phyloP scores from a whole-genome alignment of 805 yeast species.

The Saturnispora halmiae region DNA sequence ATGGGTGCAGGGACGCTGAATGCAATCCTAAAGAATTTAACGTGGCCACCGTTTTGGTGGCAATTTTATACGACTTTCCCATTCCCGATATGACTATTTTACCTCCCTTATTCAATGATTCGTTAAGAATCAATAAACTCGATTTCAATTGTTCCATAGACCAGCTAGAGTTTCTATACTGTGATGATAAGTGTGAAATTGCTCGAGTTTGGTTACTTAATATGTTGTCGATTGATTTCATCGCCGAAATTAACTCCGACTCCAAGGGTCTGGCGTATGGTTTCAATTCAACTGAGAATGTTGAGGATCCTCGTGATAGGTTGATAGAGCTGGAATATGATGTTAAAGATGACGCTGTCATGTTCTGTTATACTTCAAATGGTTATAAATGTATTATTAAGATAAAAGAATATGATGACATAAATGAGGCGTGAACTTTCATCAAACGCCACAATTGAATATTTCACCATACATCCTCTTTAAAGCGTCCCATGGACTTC shows the following conservation, averaged over 20 bases:
- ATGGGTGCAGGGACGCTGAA: slow-evolving; percentile 63
- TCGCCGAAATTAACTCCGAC: slow-evolving; percentile 21
- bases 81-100: slow-evolving; percentile 74
- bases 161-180: slow-evolving; percentile 38
- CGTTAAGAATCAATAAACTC: slow-evolving; percentile 37
- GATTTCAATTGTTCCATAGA: slow-evolving; percentile 36
- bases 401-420: background rate
- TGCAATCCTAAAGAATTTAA: slow-evolving; percentile 69
- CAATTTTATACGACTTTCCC: slow-evolving; percentile 79
- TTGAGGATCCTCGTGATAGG: slow-evolving; percentile 23
- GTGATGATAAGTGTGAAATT: slow-evolving; percentile 34
- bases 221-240: slow-evolving; percentile 31
- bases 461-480: slow-evolving; percentile 89
- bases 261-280: slow-evolving; percentile 12
- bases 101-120: slow-evolving; percentile 41
- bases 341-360: slow-evolving; percentile 7
- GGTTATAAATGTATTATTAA: background rate
- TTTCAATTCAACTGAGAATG: slow-evolving; percentile 18
- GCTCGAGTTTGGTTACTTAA: slow-evolving; percentile 41
- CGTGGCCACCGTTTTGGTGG: slow-evolving; percentile 71
- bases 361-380: background rate
- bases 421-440: too few relatives aligned
- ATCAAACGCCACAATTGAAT: background rate
- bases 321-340: slow-evolving; percentile 12
- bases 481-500: slow-evolving; percentile 76